phyloP scores from a whole-genome alignment of 805 yeast genomes.

The Kurtzmaniella fragi region DNA sequence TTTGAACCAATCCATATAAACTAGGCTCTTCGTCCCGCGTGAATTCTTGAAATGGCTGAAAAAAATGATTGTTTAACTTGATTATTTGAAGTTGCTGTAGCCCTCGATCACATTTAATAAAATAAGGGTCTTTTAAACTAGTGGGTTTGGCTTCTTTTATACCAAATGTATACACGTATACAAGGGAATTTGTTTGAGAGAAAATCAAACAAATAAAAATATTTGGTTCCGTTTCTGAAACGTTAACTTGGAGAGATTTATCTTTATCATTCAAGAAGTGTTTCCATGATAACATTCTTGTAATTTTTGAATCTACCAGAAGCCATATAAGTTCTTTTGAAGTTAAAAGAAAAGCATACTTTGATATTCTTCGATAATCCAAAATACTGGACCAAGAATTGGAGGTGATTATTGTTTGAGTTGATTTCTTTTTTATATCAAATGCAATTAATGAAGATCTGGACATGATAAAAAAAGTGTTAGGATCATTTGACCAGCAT shows the following conservation, averaged over 20 bases:
- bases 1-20: constrained; percentile 12
- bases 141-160: constrained; percentile 19
- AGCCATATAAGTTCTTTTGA: constrained; percentile 61
- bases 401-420: constrained; percentile 39
- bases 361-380: constrained; percentile 32
- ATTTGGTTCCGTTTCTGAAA: constrained; percentile 15
- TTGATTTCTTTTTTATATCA: constrained; percentile 13
- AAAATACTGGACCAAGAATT: constrained; percentile 49
- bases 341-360: constrained; percentile 52
- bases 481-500: constrained; percentile 35
- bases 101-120: constrained; percentile 8
- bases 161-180: constrained; percentile 30
- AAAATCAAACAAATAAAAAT: constrained; percentile 21
- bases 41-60: constrained; percentile 2
- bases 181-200: constrained; percentile 23
- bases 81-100: constrained; percentile 12
- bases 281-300: constrained; percentile 63
- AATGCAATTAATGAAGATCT: constrained; percentile 39
- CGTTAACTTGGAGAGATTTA: constrained; percentile 41
- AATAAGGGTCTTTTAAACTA: constrained; percentile 28
- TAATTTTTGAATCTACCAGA: constrained; percentile 26
- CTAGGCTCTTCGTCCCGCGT: constrained; percentile 5
- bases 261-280: constrained; percentile 58
- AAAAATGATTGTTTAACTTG: constrained; percentile 6
- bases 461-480: constrained; percentile 28